Conservation (phyloP, 2,329 filamentous ascomycete genomes). For the Biscogniauxia sp. region DNA sequence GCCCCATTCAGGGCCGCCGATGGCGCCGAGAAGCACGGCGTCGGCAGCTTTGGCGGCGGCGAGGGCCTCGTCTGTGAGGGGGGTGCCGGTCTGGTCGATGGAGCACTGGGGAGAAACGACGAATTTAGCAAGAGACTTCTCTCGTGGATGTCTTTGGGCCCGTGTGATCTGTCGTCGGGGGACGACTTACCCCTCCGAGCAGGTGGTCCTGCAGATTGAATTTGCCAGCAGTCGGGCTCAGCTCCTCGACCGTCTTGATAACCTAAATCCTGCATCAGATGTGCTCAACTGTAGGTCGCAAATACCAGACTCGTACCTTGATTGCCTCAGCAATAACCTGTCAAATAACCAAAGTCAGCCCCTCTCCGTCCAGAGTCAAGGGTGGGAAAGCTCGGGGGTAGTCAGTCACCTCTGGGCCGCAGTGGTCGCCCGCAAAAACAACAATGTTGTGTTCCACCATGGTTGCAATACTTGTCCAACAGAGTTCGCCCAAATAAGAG, state of each 20-base stretch:
- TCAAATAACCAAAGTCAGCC: background rate
- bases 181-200: constrained; percentile 70
- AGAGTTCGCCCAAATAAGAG: no score
- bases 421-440: constrained; percentile 80
- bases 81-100: constrained; percentile 77
- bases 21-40: constrained; percentile 87
- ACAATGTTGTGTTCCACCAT: constrained; percentile 77
- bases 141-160: no score
- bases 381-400: no score
- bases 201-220: constrained; percentile 91
- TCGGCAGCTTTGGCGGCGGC: constrained; percentile 79
- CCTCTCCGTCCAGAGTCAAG: no score
- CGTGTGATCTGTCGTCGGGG: no score
- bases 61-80: constrained; percentile 82
- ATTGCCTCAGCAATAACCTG: constrained; percentile 80
- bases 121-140: no score
- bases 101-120: constrained; percentile 60
- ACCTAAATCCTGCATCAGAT: no score
- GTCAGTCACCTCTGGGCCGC: constrained; percentile 83
- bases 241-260: constrained; percentile 77
- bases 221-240: no score
- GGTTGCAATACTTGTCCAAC: no score
- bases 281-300: no score
- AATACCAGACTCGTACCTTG: no score
- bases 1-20: constrained; percentile 96